phyloP scores from a whole-genome alignment of 305 asterid species.

The Fraxinus dipetala region DNA sequence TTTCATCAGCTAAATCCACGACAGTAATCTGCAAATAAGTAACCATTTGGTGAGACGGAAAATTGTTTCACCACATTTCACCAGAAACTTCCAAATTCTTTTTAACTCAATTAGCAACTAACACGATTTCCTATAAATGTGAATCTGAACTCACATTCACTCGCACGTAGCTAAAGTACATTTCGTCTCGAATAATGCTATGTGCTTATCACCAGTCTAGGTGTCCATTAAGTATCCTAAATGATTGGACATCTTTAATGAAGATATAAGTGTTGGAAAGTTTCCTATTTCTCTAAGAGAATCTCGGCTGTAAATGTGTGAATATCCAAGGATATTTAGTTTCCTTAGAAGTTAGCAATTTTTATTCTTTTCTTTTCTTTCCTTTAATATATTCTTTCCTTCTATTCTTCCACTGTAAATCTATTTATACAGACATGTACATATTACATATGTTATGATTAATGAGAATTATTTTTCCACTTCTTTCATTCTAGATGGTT shows the following conservation, averaged over 20 bases:
- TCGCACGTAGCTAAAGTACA: neutral
- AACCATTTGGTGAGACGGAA: neutral
- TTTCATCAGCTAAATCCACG: neutral
- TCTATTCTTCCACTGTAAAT: too few species aligned
- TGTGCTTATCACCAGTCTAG: neutral
- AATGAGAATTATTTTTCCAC: too few species aligned
- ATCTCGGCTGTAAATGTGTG: too few species aligned
- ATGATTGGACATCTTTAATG: neutral
- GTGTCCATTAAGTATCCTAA: neutral
- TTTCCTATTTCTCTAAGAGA: too few species aligned
- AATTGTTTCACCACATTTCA: slow-evolving; percentile 8
- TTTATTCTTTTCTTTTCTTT: too few species aligned
- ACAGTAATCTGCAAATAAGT: neutral
- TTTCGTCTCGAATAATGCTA: neutral
- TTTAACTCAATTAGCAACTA: neutral
- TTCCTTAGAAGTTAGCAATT: too few species aligned
- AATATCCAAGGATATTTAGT: too few species aligned
- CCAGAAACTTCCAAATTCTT: neutral
- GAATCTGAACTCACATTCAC: neutral
- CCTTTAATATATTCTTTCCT: too few species aligned
- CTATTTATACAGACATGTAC: too few species aligned
- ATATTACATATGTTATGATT: too few species aligned
- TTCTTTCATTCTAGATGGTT: too few species aligned
- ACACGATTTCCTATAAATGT: neutral
- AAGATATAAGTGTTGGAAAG: too few species aligned